These are phyloP conservation scores for Pichia paraexigua DNA, from an alignment of 805 yeast genomes.

Conservation along the genomic window DNA sequence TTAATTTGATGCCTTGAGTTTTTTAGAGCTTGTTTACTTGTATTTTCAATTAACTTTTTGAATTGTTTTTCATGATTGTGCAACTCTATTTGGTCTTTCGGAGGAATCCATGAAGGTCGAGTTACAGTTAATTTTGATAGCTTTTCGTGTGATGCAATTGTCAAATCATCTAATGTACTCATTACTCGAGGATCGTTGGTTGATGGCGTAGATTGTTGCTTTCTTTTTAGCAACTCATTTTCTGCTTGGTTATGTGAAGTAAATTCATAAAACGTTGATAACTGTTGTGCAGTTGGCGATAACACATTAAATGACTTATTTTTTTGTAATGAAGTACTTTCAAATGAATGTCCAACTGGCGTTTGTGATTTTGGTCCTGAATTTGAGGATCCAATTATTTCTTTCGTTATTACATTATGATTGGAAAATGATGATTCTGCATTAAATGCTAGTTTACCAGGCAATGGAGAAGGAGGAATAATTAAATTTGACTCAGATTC, in stretches of 20 bases:
- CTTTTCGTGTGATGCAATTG: slow-evolving; percentile 55
- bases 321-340: slow-evolving; percentile 19
- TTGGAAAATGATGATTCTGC: background rate
- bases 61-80: slow-evolving; percentile 51
- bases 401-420: background rate
- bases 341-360: background rate
- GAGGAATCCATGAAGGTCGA: slow-evolving; percentile 68
- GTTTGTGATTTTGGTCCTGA: background rate
- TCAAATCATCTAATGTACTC: slow-evolving; percentile 43
- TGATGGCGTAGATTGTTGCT: slow-evolving; percentile 3
- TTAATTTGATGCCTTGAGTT: slow-evolving; percentile 29
- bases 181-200: slow-evolving; percentile 18
- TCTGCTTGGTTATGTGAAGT: slow-evolving; percentile 30
- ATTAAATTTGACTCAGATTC: slow-evolving; percentile 19
- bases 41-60: slow-evolving; percentile 28
- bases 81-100: slow-evolving; percentile 47
- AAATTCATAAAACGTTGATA: slow-evolving; percentile 35
- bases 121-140: slow-evolving; percentile 46
- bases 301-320: slow-evolving; percentile 22
- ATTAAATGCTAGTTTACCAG: slow-evolving; percentile 28
- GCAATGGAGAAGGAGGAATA: slow-evolving; percentile 43
- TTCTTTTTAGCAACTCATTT: slow-evolving; percentile 31
- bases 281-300: slow-evolving; percentile 32
- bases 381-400: background rate
- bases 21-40: slow-evolving; percentile 26